Conservation (phyloP, 139 green algal species). For the Picochlorum sp. region DNA sequence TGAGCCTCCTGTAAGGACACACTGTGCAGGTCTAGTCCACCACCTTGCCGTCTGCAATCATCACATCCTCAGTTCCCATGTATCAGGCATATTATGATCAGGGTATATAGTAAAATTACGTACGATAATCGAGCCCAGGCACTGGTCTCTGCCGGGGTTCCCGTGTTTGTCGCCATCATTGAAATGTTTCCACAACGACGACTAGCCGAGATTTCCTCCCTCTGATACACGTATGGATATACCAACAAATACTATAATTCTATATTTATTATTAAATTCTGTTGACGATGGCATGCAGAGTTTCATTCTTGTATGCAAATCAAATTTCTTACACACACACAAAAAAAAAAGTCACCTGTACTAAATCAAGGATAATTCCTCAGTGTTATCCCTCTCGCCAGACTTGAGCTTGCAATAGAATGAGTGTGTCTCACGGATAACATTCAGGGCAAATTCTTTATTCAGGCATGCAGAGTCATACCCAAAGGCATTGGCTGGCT, state of each 20-base stretch:
- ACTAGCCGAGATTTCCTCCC: no score
- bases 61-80: not conserved
- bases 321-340: no score
- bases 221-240: no score
- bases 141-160: constrained; percentile 1
- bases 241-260: no score
- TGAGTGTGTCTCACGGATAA: constrained; percentile 47
- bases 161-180: not conserved
- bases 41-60: not conserved
- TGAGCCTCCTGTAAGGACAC: not conserved
- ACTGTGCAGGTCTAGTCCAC: not conserved
- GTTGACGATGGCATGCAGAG: no score
- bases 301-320: no score
- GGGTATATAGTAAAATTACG: constrained; percentile 3
- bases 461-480: constrained; percentile 66
- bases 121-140: constrained; percentile 14
- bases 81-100: not conserved
- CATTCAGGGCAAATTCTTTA: constrained; percentile 16
- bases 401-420: constrained; percentile 40
- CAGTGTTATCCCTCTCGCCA: constrained; percentile 37
- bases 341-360: no score
- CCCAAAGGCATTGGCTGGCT: constrained; percentile 90
- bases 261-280: no score
- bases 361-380: constrained; percentile 39
- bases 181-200: not conserved